A percentile compares a stretch with the other conserved stretches of the same genome.
phyloP scores from a whole-genome alignment of 352 stramenopile genomes.

The Pythium utonaiense region DNA sequence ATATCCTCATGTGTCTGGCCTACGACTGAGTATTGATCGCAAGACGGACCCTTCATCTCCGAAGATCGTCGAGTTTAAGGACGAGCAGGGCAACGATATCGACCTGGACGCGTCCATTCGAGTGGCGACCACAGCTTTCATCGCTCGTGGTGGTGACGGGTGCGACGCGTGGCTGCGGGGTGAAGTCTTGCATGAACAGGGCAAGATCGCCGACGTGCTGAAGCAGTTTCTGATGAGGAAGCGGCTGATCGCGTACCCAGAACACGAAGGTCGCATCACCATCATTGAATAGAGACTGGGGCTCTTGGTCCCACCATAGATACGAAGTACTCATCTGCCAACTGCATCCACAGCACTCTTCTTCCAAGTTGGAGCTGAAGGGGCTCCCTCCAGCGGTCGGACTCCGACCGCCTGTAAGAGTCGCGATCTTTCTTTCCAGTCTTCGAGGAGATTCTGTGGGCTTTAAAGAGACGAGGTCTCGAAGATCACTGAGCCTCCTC shows the following conservation, averaged over 20 bases:
- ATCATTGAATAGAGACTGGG: conserved; percentile 60
- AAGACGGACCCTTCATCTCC: conserved; percentile 13
- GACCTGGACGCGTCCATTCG: conserved; percentile 50
- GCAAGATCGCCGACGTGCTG: conserved; percentile 54
- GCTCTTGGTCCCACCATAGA: too few relatives aligned
- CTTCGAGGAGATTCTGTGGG: too few relatives aligned
- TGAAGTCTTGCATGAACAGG: conserved; percentile 41
- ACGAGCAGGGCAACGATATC: conserved; percentile 43
- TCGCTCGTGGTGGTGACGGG: conserved; percentile 70
- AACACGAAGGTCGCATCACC: conserved; percentile 54
- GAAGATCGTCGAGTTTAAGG: conserved; percentile 37
- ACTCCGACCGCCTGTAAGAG: too few relatives aligned
- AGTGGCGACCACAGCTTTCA: conserved; percentile 81
- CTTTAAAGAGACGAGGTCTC: too few relatives aligned
- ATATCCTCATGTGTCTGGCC: conserved; percentile 76
- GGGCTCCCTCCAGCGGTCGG: too few relatives aligned
- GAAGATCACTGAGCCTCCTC: too few relatives aligned
- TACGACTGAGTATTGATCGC: conserved; percentile 40
- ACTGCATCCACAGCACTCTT: too few relatives aligned
- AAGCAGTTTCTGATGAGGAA: conserved; percentile 42
- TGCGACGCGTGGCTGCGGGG: conserved; percentile 71
- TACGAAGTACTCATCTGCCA: too few relatives aligned
- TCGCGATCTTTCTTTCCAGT: too few relatives aligned
- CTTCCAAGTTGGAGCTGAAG: too few relatives aligned
- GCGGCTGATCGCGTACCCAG: conserved; percentile 54